Percentiles rank a stretch among this genome's conserved stretches.
phyloP scores from a whole-genome alignment of 164 flowering plant species.

The Chloranthus sessilifolius region DNA sequence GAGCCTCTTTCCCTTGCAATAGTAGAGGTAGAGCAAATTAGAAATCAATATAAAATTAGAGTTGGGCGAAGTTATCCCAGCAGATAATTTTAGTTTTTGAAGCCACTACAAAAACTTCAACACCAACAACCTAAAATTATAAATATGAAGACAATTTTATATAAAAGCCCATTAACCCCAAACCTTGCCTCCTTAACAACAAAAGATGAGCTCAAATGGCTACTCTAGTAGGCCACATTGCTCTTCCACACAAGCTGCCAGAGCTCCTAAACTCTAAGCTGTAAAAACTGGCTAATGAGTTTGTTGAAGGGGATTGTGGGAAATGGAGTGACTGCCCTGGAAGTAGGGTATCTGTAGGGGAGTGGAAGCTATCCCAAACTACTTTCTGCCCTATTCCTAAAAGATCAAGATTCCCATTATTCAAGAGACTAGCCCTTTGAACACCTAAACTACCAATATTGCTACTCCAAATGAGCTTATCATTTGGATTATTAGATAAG shows the following conservation, averaged over 20 bases:
- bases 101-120: no score
- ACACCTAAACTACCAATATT: slow-evolving; percentile 42
- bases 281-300: slow-evolving; percentile 36
- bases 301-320: slow-evolving; percentile 43
- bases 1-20: no score
- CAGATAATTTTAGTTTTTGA: no score
- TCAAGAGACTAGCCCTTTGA: slow-evolving; percentile 35
- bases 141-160: no score
- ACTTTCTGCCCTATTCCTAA: slow-evolving; percentile 22
- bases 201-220: slow-evolving; percentile 22
- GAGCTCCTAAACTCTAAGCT: slow-evolving; percentile 27
- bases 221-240: slow-evolving; percentile 56
- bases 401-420: slow-evolving; percentile 46
- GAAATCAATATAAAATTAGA: no score
- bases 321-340: slow-evolving; percentile 44
- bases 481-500: slow-evolving; percentile 31
- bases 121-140: no score
- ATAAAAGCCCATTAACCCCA: slow-evolving; percentile 34
- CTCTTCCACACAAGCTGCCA: slow-evolving; percentile 47
- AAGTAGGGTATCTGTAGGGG: slow-evolving; percentile 47
- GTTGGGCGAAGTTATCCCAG: no score
- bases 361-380: slow-evolving; percentile 47
- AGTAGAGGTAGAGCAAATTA: no score
- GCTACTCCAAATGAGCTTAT: slow-evolving; percentile 39
- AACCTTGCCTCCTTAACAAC: slow-evolving; percentile 35